Conservation (phyloP, 2,329 filamentous ascomycete species). For the Fusarium piperis region DNA sequence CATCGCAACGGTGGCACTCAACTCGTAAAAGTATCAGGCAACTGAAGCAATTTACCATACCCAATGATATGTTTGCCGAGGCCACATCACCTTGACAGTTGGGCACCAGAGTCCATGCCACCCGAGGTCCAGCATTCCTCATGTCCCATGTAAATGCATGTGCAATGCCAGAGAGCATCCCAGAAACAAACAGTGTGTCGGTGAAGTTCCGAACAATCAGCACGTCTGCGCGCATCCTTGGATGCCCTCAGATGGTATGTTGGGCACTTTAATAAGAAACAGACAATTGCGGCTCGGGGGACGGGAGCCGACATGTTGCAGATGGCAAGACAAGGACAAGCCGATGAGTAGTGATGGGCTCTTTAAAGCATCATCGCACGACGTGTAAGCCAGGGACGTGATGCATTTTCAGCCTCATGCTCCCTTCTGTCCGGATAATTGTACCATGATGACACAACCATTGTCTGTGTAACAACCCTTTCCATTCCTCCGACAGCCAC, state of each 20-base stretch:
- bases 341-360: background rate
- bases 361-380: background rate
- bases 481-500: constrained; percentile 17
- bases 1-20: background rate
- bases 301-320: constrained; percentile 7
- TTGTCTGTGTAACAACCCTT: background rate
- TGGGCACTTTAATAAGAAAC: background rate
- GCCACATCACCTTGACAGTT: background rate
- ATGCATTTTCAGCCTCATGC: background rate
- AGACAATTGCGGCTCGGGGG: background rate
- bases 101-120: background rate
- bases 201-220: constrained; percentile 19
- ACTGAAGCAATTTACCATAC: background rate
- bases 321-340: constrained; percentile 7
- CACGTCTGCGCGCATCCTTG: background rate
- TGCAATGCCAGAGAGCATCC: background rate
- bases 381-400: background rate
- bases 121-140: background rate
- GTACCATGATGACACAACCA: background rate
- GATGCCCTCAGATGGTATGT: background rate
- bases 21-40: background rate
- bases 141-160: background rate
- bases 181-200: background rate
- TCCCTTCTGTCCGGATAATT: constrained; percentile 13
- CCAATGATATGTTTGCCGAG: background rate